Conservation (phyloP, 2,329 filamentous ascomycete species). For the Botrytis aclada region DNA sequence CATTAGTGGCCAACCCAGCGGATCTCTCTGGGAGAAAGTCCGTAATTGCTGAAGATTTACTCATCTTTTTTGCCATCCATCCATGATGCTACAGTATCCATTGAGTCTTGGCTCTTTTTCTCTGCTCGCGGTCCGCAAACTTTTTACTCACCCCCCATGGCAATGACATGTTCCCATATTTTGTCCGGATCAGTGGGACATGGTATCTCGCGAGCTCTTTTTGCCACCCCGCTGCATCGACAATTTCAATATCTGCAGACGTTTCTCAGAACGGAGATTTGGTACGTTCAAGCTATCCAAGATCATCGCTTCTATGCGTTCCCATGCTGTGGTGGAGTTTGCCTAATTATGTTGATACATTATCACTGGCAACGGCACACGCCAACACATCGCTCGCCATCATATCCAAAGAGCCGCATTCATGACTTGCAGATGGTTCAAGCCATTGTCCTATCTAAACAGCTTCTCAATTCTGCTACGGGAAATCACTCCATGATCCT, state of each 20-base stretch:
- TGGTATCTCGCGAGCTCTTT: slow-evolving; percentile 28
- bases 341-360: slow-evolving; percentile 58
- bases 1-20: slow-evolving; percentile 37
- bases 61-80: slow-evolving; percentile 13
- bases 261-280: slow-evolving; percentile 35
- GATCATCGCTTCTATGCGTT: slow-evolving; percentile 39
- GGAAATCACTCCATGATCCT: slow-evolving; percentile 36
- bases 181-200: slow-evolving; percentile 19
- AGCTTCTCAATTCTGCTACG: slow-evolving; percentile 33
- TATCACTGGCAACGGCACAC: slow-evolving; percentile 79
- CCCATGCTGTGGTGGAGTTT: slow-evolving; percentile 56
- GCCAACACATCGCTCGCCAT: slow-evolving; percentile 84
- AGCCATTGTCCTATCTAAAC: slow-evolving; percentile 43
- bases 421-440: slow-evolving; percentile 38
- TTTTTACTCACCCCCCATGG: slow-evolving; percentile 5
- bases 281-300: slow-evolving; percentile 35
- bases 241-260: slow-evolving; percentile 36
- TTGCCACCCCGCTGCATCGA: slow-evolving; percentile 38
- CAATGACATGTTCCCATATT: slow-evolving; percentile 9
- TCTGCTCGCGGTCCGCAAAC: slow-evolving; percentile 15
- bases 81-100: background rate
- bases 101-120: slow-evolving; percentile 14
- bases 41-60: slow-evolving; percentile 19
- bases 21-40: slow-evolving; percentile 28
- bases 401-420: slow-evolving; percentile 58